Percentiles rank a stretch among this genome's conserved stretches.
Conservation (phyloP, 2,329 filamentous ascomycete genomes). For the Ophiocordyceps camponoti-leonardi region DNA sequence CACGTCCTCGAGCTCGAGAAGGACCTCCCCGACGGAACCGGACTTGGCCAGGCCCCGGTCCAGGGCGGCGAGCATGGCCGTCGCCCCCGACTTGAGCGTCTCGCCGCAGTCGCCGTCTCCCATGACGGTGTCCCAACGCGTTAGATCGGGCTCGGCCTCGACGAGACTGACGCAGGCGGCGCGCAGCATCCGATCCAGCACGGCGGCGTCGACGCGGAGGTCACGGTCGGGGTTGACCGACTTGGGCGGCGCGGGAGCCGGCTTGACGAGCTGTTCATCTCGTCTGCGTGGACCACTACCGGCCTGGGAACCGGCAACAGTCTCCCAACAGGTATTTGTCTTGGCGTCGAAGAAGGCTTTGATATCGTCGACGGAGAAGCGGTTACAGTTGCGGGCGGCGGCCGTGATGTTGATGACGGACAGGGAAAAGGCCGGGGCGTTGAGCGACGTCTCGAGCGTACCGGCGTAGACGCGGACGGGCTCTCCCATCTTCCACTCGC, state of each 20-base stretch:
- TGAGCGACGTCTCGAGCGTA: constrained; percentile 54
- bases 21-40: constrained; percentile 28
- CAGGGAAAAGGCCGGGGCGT: constrained; percentile 53
- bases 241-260: constrained; percentile 16
- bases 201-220: constrained; percentile 30
- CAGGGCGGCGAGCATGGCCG: constrained; percentile 27
- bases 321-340: constrained; percentile 40
- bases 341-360: constrained; percentile 46
- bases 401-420: constrained; percentile 43
- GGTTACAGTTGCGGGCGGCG: constrained; percentile 21
- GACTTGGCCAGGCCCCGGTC: constrained; percentile 18
- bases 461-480: constrained; percentile 41
- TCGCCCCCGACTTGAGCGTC: constrained; percentile 36
- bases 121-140: constrained; percentile 44
- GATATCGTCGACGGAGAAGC: constrained; percentile 34
- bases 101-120: constrained; percentile 52
- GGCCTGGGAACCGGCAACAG: constrained; percentile 28
- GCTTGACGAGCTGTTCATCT: constrained; percentile 24
- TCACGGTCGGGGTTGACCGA: constrained; percentile 20
- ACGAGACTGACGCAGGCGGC: constrained; percentile 34
- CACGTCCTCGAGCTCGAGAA: constrained; percentile 33
- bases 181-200: constrained; percentile 37
- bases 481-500: constrained; percentile 26
- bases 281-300: constrained; percentile 13
- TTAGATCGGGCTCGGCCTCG: constrained; percentile 43